These are phyloP conservation scores for Ascochyta pisi DNA, from an alignment of 2,329 filamentous ascomycete species.

Conservation along the genomic window DNA sequence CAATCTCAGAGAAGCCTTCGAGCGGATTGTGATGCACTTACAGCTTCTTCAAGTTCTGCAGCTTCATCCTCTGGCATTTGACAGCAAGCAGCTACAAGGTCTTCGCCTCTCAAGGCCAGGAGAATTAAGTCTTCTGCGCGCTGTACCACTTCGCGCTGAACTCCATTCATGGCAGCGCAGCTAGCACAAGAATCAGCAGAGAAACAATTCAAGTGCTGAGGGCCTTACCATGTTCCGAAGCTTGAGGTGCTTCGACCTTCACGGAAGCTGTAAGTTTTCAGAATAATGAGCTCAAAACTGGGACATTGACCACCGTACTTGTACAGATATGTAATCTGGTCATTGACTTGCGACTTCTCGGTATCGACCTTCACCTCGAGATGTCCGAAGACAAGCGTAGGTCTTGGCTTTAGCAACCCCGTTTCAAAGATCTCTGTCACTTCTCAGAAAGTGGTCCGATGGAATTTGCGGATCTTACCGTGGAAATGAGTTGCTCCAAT, in stretches of 20 bases:
- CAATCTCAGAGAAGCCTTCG: constrained; percentile 9
- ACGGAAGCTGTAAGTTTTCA: constrained; percentile 52
- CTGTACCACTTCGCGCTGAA: constrained; percentile 73
- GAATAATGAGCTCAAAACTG: background rate
- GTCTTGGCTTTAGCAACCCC: constrained; percentile 60
- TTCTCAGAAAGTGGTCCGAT: constrained; percentile 54
- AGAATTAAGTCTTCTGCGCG: constrained; percentile 77
- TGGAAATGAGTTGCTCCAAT: constrained; percentile 70
- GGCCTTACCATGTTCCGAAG: constrained; percentile 72
- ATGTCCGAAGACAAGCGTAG: constrained; percentile 66
- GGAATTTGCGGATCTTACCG: constrained; percentile 52
- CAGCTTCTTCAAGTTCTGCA: constrained; percentile 71
- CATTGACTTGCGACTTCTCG: constrained; percentile 58
- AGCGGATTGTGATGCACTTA: constrained; percentile 42
- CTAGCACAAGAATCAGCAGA: constrained; percentile 39
- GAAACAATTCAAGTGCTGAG: no score
- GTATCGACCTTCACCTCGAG: constrained; percentile 73
- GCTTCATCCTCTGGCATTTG: constrained; percentile 69
- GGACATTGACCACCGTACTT: constrained; percentile 51
- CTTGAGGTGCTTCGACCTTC: constrained; percentile 77
- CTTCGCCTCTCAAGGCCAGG: constrained; percentile 74
- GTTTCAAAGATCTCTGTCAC: constrained; percentile 72
- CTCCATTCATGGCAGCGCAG: constrained; percentile 86
- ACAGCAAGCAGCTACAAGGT: constrained; percentile 76
- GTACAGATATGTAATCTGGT: constrained; percentile 78